A percentile compares a stretch with the other conserved stretches of the same genome.
phyloP scores from a whole-genome alignment of 2,329 filamentous ascomycete genomes.

The Fusarium abutilonis region DNA sequence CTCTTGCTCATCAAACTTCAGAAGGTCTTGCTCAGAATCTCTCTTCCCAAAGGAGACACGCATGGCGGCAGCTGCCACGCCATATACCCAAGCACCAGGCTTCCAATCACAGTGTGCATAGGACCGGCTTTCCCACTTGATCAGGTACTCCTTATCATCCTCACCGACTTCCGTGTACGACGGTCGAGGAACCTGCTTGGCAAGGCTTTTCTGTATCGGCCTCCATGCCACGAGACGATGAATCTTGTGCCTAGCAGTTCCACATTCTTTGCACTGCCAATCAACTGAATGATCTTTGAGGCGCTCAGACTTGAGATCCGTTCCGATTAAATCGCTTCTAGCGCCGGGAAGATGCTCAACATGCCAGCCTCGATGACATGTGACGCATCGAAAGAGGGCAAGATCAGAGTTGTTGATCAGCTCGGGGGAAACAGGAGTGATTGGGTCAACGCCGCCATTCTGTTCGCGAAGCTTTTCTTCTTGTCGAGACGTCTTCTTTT shows the following conservation, averaged over 20 bases:
- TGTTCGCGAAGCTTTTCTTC: constrained; percentile 85
- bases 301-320: constrained; percentile 58
- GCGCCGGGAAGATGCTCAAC: constrained; percentile 78
- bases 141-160: constrained; percentile 87
- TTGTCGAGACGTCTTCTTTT: constrained; percentile 76
- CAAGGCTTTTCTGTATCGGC: constrained; percentile 57
- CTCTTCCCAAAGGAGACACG: constrained; percentile 80
- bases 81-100: constrained; percentile 88
- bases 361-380: constrained; percentile 83
- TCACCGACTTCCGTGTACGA: constrained; percentile 58
- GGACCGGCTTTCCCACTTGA: constrained; percentile 86
- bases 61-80: constrained; percentile 70
- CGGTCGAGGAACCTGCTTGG: constrained; percentile 13
- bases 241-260: constrained; percentile 71
- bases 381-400: constrained; percentile 83
- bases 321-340: constrained; percentile 47
- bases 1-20: constrained; percentile 75
- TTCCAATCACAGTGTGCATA: constrained; percentile 89
- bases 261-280: constrained; percentile 86
- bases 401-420: constrained; percentile 80
- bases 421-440: constrained; percentile 67
- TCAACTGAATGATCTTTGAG: constrained; percentile 76
- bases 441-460: constrained; percentile 81
- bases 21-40: constrained; percentile 64
- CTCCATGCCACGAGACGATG: constrained; percentile 89